Evolutionary conservation across 768 basidiomycete species (phyloP), one percentile per base, ranked within the genome.

Genomic region (Naganishia kalamii): DNA sequence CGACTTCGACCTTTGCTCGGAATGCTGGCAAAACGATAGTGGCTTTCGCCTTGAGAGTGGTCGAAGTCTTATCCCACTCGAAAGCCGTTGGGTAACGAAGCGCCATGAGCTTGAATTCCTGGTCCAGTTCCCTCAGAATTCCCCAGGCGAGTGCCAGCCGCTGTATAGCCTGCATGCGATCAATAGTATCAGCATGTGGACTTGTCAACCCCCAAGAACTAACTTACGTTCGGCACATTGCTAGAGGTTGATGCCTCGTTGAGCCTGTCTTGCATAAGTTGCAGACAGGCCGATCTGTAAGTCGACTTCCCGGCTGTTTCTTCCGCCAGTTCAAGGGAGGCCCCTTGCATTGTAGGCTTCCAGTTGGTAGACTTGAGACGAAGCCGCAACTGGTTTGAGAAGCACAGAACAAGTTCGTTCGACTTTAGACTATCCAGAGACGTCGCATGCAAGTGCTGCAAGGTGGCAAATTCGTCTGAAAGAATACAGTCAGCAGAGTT

Each of bases 361-460:
- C 50, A 54, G 41, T 52, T 52, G 29, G n/a, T 30, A 25, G 63
- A 51, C 32, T 47, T 43, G 17, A 64, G 63, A 23, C 51, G 63
- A 13, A 65, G 43, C 4, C 54, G 41, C 21, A 59, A 35, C 44
- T 59, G 46, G 29, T 65, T 57, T n/a, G 33, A 57, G 54, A 57
- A 65, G 25, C 32, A 32, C 12, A 65, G 21, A 10, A 59, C 64
- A 29, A 66, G 40, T 23, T 37, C 48, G 23, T 43, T 52, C 32
- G 29, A 43, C 15, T 63, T 25, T 59, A 33, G 60, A 41, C 27
- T 66, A 65, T 66, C 69, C 7, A 71, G 57, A 51, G 68, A 62
- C 71, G 74, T 74, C 5, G 72, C 71, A 63, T 76, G 76, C 8
- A 79, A 59, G 25, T 68, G 65, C 60, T 76, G 75, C 4, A 77